Evolutionary conservation across 805 yeast genomes (phyloP).

Genomic region (Hanseniaspora meyeri): DNA sequence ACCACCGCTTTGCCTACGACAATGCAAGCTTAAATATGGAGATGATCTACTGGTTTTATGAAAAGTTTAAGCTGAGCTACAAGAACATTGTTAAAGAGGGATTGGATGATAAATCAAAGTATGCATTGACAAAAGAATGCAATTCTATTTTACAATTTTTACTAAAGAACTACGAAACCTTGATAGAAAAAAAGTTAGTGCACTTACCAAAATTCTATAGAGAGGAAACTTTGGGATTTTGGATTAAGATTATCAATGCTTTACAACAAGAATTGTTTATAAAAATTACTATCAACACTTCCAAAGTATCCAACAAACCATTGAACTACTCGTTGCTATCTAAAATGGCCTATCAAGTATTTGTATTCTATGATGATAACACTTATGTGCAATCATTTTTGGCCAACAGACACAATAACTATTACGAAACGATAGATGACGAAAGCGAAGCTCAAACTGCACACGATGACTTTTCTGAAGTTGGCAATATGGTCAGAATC

Average conservation of each 20-base stretch:
- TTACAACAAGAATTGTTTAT: conserved; percentile 11
- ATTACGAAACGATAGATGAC: neutral
- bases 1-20: neutral
- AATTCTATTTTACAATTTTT: conserved; percentile 1
- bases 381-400: neutral
- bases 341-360: conserved; percentile 12
- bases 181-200: neutral
- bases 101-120: neutral
- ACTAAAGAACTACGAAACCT: neutral
- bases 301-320: neutral
- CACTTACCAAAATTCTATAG: conserved; percentile 6
- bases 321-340: conserved; percentile 5
- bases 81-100: neutral
- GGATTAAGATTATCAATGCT: neutral
- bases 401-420: conserved; percentile 2
- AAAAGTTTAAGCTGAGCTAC: neutral
- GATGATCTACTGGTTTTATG: conserved; percentile 7
- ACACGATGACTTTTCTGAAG: neutral
- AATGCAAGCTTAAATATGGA: conserved; percentile 9
- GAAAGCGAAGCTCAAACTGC: neutral
- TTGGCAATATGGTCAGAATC: neutral
- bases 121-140: conserved; percentile 3
- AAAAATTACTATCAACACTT: neutral
- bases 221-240: neutral
- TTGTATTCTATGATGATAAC: neutral